A percentile compares a stretch with the other conserved stretches of the same genome.
phyloP scores from a whole-genome alignment of 495 filamentous ascomycete species.

The Parathielavia appendiculata region DNA sequence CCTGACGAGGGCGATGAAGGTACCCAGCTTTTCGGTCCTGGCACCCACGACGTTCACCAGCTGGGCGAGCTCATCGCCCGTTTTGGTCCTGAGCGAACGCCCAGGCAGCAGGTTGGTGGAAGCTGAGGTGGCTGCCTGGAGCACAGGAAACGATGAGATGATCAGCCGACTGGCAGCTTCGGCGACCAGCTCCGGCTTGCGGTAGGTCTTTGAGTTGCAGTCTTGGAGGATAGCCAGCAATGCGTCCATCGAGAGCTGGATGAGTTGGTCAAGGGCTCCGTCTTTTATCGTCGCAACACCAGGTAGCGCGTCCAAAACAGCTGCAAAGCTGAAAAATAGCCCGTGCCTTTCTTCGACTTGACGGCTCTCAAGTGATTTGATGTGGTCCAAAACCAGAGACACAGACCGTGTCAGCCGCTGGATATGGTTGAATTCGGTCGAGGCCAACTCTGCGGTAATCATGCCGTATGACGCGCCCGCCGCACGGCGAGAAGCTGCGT shows the following conservation, averaged over 20 bases:
- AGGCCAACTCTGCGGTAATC: constrained; percentile 44
- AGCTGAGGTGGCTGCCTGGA: constrained; percentile 28
- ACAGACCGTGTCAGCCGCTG: constrained; percentile 28
- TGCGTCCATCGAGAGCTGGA: constrained; percentile 13
- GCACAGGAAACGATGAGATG: constrained; percentile 37
- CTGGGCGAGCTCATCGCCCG: constrained; percentile 14
- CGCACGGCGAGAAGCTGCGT: constrained; percentile 63
- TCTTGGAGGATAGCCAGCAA: constrained; percentile 35
- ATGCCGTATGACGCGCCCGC: constrained; percentile 65
- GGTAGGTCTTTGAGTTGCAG: constrained; percentile 38
- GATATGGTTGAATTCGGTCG: constrained; percentile 19
- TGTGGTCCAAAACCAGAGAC: constrained; percentile 36
- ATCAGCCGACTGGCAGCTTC: constrained; percentile 60
- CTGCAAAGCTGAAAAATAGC: constrained; percentile 56
- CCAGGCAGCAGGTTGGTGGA: constrained; percentile 21
- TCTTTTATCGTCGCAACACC: neutral
- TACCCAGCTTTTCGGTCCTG: constrained; percentile 4
- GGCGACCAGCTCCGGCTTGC: constrained; percentile 64
- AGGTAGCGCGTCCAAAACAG: constrained; percentile 39
- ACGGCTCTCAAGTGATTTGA: constrained; percentile 47
- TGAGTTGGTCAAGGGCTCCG: constrained; percentile 13
- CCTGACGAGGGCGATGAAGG: constrained; percentile 25
- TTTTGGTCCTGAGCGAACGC: constrained; percentile 16
- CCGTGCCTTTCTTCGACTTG: constrained; percentile 67
- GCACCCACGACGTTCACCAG: constrained; percentile 16